Conservation (phyloP, 371 early-diverging fungal genomes). For the Mucor indicus region DNA sequence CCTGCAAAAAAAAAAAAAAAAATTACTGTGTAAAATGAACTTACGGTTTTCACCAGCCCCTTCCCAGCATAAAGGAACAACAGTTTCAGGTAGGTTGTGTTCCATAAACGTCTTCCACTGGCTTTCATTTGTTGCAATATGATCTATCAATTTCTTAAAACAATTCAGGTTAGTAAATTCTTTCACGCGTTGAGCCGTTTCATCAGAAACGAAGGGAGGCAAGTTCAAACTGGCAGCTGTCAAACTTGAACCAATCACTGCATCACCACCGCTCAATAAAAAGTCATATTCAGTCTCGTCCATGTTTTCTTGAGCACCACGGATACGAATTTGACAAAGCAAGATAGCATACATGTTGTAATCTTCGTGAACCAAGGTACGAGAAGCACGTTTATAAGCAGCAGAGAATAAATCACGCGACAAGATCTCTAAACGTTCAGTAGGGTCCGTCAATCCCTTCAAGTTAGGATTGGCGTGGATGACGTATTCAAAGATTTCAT, state of each 20-base stretch:
- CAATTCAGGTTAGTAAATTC: constrained; percentile 52
- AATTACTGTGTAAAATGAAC: constrained; percentile 5
- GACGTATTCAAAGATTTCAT: constrained; percentile 87
- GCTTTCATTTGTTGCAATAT: constrained; percentile 47
- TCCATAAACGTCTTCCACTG: constrained; percentile 64
- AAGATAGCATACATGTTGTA: constrained; percentile 87
- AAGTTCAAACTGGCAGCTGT: constrained; percentile 40
- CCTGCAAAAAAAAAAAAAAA: neutral
- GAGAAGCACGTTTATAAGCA: constrained; percentile 80
- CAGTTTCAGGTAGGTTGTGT: constrained; percentile 52
- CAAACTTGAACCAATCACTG: constrained; percentile 42
- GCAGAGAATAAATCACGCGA: constrained; percentile 82
- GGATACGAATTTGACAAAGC: constrained; percentile 83
- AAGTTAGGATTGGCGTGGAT: constrained; percentile 80
- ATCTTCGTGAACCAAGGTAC: constrained; percentile 88
- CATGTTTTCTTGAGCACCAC: constrained; percentile 53
- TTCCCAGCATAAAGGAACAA: constrained; percentile 71
- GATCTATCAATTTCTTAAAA: constrained; percentile 54
- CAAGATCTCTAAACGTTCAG: constrained; percentile 73
- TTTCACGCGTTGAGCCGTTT: constrained; percentile 51
- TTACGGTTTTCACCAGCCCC: constrained; percentile 48
- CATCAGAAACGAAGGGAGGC: constrained; percentile 62
- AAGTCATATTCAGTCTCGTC: constrained; percentile 78
- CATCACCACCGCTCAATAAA: constrained; percentile 58
- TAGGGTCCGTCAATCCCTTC: constrained; percentile 68